Conservation (phyloP, 2,329 filamentous ascomycete species). For the Pseudogymnoascus sp. region DNA sequence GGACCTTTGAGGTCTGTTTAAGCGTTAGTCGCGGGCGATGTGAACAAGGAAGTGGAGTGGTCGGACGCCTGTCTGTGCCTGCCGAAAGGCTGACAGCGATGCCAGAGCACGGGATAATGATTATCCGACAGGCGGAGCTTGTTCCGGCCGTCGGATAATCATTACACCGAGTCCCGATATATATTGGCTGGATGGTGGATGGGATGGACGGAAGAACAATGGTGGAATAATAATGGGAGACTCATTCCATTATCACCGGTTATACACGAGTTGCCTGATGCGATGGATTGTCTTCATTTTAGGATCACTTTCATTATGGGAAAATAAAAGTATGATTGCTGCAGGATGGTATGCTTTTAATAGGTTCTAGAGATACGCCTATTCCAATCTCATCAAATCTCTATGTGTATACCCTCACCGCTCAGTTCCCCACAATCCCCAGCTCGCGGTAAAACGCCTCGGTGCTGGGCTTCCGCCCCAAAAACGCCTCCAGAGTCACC, state of each 20-base stretch:
- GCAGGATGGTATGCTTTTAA: neutral
- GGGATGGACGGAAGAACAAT: neutral
- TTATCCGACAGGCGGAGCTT: neutral
- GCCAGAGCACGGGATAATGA: neutral
- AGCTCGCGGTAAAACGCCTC: constrained; percentile 77
- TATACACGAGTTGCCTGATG: neutral
- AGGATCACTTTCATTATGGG: neutral
- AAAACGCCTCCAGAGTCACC: constrained; percentile 67
- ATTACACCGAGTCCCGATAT: neutral
- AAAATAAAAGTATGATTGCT: neutral
- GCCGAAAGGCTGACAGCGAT: neutral
- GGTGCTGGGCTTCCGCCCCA: constrained; percentile 66
- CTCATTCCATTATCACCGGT: neutral
- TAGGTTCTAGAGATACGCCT: neutral
- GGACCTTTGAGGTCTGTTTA: neutral
- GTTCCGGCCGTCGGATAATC: neutral
- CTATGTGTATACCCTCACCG: neutral
- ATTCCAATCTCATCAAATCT: neutral
- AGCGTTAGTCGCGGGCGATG: neutral
- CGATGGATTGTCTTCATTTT: neutral
- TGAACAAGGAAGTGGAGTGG: neutral
- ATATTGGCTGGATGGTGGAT: neutral
- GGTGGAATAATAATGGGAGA: neutral
- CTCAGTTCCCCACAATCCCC: constrained; percentile 34
- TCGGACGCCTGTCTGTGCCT: neutral